Conservation (phyloP, 192 early-diverging fungal genomes). For the Piromyces finnis region DNA sequence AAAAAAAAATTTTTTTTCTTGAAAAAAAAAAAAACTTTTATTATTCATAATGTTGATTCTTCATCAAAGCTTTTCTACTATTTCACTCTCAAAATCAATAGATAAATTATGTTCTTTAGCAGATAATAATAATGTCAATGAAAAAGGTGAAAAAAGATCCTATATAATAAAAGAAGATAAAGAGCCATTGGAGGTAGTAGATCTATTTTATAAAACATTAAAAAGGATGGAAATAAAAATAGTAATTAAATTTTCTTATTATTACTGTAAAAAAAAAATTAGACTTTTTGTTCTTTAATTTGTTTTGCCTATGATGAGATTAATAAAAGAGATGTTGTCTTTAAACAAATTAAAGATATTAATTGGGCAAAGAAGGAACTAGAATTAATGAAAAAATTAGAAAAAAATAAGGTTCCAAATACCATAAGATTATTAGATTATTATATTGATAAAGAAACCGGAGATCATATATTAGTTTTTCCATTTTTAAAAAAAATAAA, state of each 20-base stretch:
- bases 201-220: too few species aligned
- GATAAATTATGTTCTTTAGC: background rate
- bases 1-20: too few species aligned
- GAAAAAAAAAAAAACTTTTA: too few species aligned
- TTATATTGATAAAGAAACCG: background rate
- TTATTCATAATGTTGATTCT: background rate
- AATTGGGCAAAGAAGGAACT: background rate
- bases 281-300: background rate
- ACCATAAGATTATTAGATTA: background rate
- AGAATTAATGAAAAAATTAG: background rate
- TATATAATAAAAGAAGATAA: background rate
- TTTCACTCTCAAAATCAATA: background rate
- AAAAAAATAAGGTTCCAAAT: background rate
- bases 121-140: background rate
- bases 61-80: background rate
- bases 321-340: background rate
- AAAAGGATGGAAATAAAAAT: too few species aligned
- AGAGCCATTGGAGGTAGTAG: background rate
- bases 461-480: background rate
- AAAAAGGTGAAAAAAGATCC: background rate
- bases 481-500: background rate
- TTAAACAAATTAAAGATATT: background rate
- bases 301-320: background rate
- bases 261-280: background rate
- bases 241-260: too few species aligned